Percentiles rank a stretch among this genome's conserved stretches.
Evolutionary conservation across 2,329 filamentous ascomycete species (phyloP).

Genomic region (Periglandula ipomoeae): DNA sequence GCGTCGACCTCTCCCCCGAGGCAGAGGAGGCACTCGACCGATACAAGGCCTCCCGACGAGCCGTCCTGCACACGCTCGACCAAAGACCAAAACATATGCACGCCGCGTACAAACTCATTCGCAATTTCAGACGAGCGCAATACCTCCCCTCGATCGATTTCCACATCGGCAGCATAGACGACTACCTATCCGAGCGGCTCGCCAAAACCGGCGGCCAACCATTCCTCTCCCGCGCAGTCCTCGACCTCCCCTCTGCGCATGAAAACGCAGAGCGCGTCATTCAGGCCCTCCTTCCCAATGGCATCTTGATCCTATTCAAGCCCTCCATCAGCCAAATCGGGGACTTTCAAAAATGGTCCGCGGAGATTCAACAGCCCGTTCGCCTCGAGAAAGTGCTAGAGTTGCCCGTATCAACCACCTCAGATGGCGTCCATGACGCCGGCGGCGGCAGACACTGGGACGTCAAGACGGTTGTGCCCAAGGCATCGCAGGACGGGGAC

Average conservation of each 20-base stretch:
- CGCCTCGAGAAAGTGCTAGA: constrained; percentile 52
- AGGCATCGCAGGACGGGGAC: constrained; percentile 12
- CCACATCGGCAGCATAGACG: constrained; percentile 56
- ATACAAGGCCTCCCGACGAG: constrained; percentile 46
- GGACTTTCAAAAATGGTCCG: constrained; percentile 42
- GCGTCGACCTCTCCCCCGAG: constrained; percentile 20
- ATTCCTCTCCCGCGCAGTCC: constrained; percentile 62
- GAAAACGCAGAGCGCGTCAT: constrained; percentile 35
- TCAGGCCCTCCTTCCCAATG: constrained; percentile 53
- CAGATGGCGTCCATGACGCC: constrained; percentile 34
- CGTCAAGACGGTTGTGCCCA: constrained; percentile 38
- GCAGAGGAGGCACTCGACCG: constrained; percentile 27
- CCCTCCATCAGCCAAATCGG: constrained; percentile 73
- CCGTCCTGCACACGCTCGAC: constrained; percentile 69
- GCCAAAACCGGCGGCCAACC: constrained; percentile 32
- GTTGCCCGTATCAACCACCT: constrained; percentile 33
- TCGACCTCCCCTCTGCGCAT: constrained; percentile 63
- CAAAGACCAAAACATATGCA: constrained; percentile 50
- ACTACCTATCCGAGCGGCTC: constrained; percentile 50
- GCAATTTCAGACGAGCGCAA: constrained; percentile 58
- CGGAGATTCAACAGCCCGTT: constrained; percentile 42
- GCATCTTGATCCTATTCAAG: constrained; percentile 60
- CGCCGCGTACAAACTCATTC: constrained; percentile 55
- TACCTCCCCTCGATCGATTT: constrained; percentile 67
- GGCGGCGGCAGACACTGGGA: constrained; percentile 54